Conservation (phyloP, 108 stramenopile species). For the Discostella stelligeroides region DNA sequence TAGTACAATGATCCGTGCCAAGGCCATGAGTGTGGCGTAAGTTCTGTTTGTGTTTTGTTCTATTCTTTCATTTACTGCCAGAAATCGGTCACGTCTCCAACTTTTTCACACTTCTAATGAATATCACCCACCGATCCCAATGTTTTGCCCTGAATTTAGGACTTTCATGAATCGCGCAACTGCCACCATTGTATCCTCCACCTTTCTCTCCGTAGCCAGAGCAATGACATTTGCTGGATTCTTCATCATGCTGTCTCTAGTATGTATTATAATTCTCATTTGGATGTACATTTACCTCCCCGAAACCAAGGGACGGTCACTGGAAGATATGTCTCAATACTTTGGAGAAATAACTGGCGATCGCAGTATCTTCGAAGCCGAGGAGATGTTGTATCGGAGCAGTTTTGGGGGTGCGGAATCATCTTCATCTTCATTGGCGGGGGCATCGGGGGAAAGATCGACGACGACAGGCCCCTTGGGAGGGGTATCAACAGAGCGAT, state of each 20-base stretch:
- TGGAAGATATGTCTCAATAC: slow-evolving; percentile 88
- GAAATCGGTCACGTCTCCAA: background rate
- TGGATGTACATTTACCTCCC: slow-evolving; percentile 76
- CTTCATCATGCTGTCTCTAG: slow-evolving; percentile 64
- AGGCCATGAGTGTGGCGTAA: slow-evolving; percentile 84
- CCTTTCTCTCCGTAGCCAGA: slow-evolving; percentile 73
- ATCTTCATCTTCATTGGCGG: slow-evolving; percentile 5
- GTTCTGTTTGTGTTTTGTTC: background rate
- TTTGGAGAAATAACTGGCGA: slow-evolving; percentile 89
- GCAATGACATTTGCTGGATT: slow-evolving; percentile 68
- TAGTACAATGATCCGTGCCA: slow-evolving; percentile 79
- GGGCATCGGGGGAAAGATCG: background rate
- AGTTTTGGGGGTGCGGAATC: slow-evolving; percentile 2
- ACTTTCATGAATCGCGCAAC: slow-evolving; percentile 80
- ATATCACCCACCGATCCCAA: background rate
- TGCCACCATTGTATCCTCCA: slow-evolving; percentile 64
- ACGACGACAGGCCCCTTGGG: background rate
- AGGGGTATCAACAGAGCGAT: background rate
- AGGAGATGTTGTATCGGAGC: slow-evolving; percentile 37
- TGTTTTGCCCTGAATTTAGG: background rate
- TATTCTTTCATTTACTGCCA: background rate
- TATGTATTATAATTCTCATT: slow-evolving; percentile 57
- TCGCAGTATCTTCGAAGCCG: slow-evolving; percentile 66
- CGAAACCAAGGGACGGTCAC: slow-evolving; percentile 79
- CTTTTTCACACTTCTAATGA: background rate